These are phyloP conservation scores for Clavariopsis aquatica DNA, from an alignment of 495 filamentous ascomycete species.

Conservation along the genomic window DNA sequence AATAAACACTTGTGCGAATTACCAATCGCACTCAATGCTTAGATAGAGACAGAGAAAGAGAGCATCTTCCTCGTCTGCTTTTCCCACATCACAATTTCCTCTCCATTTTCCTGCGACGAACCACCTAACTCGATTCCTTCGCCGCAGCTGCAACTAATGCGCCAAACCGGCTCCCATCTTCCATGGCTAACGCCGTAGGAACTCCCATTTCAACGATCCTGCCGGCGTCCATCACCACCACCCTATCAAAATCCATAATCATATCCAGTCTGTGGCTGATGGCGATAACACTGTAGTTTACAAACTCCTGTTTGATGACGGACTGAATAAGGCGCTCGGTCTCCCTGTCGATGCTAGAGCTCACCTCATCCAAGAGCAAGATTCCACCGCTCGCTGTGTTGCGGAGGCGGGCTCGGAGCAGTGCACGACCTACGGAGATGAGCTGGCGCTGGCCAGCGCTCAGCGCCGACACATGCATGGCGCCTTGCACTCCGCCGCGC, in stretches of 20 bases:
- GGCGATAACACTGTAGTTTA: slow-evolving; percentile 51
- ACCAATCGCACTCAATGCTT: too few relatives aligned
- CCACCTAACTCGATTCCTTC: too few relatives aligned
- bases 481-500: slow-evolving; percentile 8
- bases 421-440: too few relatives aligned
- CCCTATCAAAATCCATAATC: slow-evolving; percentile 52
- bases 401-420: too few relatives aligned
- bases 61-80: too few relatives aligned
- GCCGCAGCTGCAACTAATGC: slow-evolving; percentile 34
- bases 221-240: slow-evolving; percentile 49
- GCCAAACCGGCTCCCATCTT: slow-evolving; percentile 46
- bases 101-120: too few relatives aligned
- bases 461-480: too few relatives aligned
- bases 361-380: slow-evolving; percentile 19
- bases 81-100: too few relatives aligned
- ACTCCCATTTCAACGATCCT: slow-evolving; percentile 49
- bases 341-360: slow-evolving; percentile 47
- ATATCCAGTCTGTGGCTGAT: slow-evolving; percentile 53
- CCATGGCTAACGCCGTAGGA: slow-evolving; percentile 35
- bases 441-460: too few relatives aligned
- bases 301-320: slow-evolving; percentile 50
- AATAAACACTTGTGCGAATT: too few relatives aligned
- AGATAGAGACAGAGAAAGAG: too few relatives aligned
- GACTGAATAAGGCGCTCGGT: slow-evolving; percentile 51
- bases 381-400: not conserved